phyloP scores from a whole-genome alignment of 129 eudicot genomes.

The Tagetes patula region DNA sequence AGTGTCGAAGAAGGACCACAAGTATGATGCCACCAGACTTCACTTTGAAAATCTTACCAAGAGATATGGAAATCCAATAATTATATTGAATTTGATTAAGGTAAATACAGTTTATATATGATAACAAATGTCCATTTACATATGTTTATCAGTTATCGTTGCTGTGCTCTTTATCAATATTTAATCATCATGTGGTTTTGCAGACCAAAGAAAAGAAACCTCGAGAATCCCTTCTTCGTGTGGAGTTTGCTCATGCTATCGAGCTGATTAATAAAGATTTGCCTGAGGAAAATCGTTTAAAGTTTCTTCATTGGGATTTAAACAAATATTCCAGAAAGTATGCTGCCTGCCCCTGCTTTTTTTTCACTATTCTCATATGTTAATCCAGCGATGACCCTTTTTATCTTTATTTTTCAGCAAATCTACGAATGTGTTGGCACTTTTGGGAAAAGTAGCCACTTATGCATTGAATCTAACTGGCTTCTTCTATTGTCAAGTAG shows the following conservation, averaged over 20 bases:
- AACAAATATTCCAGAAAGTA: slow-evolving; percentile 82
- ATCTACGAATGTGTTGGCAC: slow-evolving; percentile 63
- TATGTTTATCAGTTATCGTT: background rate
- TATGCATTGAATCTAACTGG: slow-evolving; percentile 80
- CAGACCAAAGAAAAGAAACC: slow-evolving; percentile 96
- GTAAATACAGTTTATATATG: slow-evolving; percentile 35
- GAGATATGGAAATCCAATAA: slow-evolving; percentile 96
- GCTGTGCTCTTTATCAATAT: slow-evolving; percentile 1
- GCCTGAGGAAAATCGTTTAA: slow-evolving; percentile 69
- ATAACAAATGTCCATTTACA: background rate
- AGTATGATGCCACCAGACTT: slow-evolving; percentile 76
- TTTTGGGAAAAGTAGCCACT: slow-evolving; percentile 72
- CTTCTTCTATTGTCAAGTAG: slow-evolving; percentile 67
- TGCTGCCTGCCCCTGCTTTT: slow-evolving; percentile 8
- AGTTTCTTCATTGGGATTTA: slow-evolving; percentile 93
- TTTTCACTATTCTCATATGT: background rate
- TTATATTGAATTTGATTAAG: slow-evolving; percentile 87
- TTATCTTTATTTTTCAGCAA: slow-evolving; percentile 46
- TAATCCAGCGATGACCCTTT: slow-evolving; percentile 23
- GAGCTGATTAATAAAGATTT: slow-evolving; percentile 68
- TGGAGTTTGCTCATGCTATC: slow-evolving; percentile 83
- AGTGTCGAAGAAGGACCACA: slow-evolving; percentile 83
- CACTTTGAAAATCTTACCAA: slow-evolving; percentile 85
- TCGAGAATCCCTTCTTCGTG: slow-evolving; percentile 82
- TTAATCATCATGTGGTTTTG: slow-evolving; percentile 14